These are phyloP conservation scores for Malus fusca DNA, from an alignment of 306 rosid genomes.

Conservation along the genomic window DNA sequence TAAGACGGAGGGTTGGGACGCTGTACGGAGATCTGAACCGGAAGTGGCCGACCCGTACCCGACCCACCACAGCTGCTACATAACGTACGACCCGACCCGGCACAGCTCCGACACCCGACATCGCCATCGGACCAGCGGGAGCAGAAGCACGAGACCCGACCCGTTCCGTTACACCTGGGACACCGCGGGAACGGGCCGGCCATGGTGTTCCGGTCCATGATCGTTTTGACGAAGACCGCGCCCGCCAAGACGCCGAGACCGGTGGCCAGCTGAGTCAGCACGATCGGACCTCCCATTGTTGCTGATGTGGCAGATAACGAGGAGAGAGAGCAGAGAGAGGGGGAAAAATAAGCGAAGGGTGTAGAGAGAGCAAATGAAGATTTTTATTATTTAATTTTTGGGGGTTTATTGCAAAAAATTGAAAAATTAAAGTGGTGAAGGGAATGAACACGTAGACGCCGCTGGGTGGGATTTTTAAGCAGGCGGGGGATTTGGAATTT, in stretches of 20 bases:
- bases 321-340: neutral
- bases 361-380: neutral
- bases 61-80: conserved; percentile 83
- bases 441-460: conserved; percentile 58
- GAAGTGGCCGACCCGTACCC: conserved; percentile 81
- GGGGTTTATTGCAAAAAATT: neutral
- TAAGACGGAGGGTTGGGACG: conserved; percentile 44
- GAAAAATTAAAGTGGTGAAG: conserved; percentile 37
- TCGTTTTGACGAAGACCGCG: conserved; percentile 67
- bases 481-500: conserved; percentile 20
- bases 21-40: conserved; percentile 48
- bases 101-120: conserved; percentile 65
- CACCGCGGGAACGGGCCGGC: conserved; percentile 75
- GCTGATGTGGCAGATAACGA: neutral
- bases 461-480: neutral
- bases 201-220: conserved; percentile 81
- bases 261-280: conserved; percentile 67
- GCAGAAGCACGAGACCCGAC: conserved; percentile 72
- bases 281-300: conserved; percentile 50
- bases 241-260: conserved; percentile 85
- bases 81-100: conserved; percentile 76
- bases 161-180: conserved; percentile 77
- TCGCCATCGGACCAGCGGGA: conserved; percentile 93
- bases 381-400: neutral
- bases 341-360: neutral